phyloP scores from a whole-genome alignment of 108 stramenopile species.

The Asterionellopsis glacialis region DNA sequence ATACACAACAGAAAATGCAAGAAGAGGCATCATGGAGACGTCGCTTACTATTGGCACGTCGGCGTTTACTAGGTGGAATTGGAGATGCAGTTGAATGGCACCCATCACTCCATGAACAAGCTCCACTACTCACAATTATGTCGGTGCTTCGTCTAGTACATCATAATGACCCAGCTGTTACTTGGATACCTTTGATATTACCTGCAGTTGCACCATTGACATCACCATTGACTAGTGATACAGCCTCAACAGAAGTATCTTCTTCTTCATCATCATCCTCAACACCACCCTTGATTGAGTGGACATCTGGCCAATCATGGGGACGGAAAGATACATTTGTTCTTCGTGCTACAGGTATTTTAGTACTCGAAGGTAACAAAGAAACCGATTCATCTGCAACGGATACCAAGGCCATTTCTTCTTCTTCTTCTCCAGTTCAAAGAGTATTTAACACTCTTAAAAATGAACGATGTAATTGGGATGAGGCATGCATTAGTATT shows the following conservation, averaged over 20 bases:
- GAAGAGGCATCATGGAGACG: neutral
- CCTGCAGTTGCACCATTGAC: neutral
- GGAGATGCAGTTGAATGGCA: slow-evolving; percentile 13
- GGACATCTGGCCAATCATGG: neutral
- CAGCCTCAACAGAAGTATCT: neutral
- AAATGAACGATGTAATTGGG: slow-evolving; percentile 7
- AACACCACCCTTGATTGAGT: neutral
- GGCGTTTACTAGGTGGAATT: slow-evolving; percentile 3
- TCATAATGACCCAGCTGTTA: slow-evolving; percentile 1
- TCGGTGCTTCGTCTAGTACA: slow-evolving; percentile 4
- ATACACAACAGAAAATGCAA: too few species aligned
- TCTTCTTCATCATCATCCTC: neutral
- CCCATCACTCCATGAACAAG: slow-evolving; percentile 4
- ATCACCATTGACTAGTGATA: neutral
- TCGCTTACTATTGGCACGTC: neutral
- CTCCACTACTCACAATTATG: slow-evolving; percentile 13
- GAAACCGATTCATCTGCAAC: too few species aligned
- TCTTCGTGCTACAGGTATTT: too few species aligned
- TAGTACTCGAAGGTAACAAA: too few species aligned
- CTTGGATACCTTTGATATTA: neutral
- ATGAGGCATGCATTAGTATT: neutral
- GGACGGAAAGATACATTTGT: neutral
- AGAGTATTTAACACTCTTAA: slow-evolving; percentile 4
- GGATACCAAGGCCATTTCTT: neutral
- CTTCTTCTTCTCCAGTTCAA: slow-evolving; percentile 1